These are phyloP conservation scores for Adansonia rubrostipa DNA, from an alignment of 441 rosid genomes.

Conservation along the genomic window DNA sequence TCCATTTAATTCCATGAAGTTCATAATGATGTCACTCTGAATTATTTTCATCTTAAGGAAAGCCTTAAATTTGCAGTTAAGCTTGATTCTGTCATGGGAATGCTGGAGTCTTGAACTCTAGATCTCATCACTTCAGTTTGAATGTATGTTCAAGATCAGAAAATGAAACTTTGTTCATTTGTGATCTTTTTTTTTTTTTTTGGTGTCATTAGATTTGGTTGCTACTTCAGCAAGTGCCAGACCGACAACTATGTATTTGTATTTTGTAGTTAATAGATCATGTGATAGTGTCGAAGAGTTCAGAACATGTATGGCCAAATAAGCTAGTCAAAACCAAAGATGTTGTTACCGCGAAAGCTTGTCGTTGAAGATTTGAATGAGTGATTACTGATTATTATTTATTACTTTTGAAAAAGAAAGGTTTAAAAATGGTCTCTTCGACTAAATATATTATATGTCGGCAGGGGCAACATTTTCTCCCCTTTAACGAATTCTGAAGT, in stretches of 20 bases:
- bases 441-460: neutral
- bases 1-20: constrained; percentile 20
- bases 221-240: neutral
- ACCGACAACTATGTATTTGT: neutral
- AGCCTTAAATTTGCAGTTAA: constrained; percentile 14
- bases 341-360: neutral
- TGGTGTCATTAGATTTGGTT: neutral
- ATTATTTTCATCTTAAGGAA: constrained; percentile 9
- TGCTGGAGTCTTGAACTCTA: neutral
- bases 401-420: neutral
- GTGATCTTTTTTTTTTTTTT: neutral
- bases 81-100: constrained; percentile 8
- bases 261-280: neutral
- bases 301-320: constrained; percentile 3
- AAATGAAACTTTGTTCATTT: neutral
- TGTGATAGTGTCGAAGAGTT: constrained; percentile 4
- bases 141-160: neutral
- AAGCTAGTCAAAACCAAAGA: neutral
- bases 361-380: neutral
- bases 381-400: neutral
- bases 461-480: constrained; percentile 10
- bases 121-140: neutral
- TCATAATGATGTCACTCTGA: constrained; percentile 8
- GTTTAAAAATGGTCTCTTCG: neutral
- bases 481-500: neutral